Base-by-base conservation (phyloP, 768 basidiomycete genomes). In the Suillus decipiens region DNA sequence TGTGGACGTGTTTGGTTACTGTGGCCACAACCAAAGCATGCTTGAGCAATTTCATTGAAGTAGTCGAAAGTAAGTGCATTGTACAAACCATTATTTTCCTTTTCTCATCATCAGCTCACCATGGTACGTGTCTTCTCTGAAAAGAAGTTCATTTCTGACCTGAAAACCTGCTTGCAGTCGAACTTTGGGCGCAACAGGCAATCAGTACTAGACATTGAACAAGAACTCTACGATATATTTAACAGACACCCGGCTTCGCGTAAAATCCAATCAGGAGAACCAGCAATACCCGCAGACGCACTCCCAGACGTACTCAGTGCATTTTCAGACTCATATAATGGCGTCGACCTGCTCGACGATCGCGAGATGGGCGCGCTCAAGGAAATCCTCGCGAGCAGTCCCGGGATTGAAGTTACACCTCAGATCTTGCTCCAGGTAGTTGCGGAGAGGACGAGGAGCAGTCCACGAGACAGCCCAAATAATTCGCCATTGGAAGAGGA, bases 121-220 rank as follows among this genome's bases (percentile, higher is more conserved):
- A 60, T 60, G 59, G 59, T 60, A 60, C 36, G 59, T 60, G 31
- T 56, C 17, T 28, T 47, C 11, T 15, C 17, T 17, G 24, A 9
- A 6, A 28, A 28, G 37, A 10, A 10, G 24, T 19, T 10, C 9
- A 28, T 1, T 7, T 28, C 24, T 28, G 17, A 57, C 37, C 17
- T 17, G 2, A 9, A 39, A 55, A 37, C 36, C 1, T 56, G 45
- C 48, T 22, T 28, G 42, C 64, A 78, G 75, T 73, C 75, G 64
- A 69, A 72, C 37, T 75, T 77, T 64, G 89, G 88, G 61, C 82
- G 90, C 64, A 85, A 83, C 76, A 82, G 89, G 72, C 85, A 90
- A 71, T 90, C 89, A 47, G 81, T 91, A 51, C 82, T 80, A 60
- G 86, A 88, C 76, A 87, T 93, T 63, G 86, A 92, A 71, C 80